Conservation (phyloP, 176 grass and related monocot species). For the Eremochloa ophiuroides region DNA sequence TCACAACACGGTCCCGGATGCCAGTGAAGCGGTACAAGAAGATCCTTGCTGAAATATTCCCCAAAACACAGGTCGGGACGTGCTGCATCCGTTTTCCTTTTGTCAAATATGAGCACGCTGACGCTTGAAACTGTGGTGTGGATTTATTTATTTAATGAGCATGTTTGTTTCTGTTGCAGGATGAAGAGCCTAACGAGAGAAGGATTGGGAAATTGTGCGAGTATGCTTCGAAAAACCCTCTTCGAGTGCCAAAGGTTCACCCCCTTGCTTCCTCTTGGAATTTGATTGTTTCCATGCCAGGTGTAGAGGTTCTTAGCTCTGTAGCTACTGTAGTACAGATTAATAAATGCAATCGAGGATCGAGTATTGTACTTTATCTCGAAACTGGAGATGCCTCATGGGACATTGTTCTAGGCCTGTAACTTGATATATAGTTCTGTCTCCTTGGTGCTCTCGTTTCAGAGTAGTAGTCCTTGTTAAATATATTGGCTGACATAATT, state of each 20-base stretch:
- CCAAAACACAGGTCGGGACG: conserved; percentile 54
- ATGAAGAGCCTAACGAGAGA: conserved; percentile 85
- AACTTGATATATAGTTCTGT: neutral
- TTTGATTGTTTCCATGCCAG: neutral
- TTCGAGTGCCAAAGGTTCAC: conserved; percentile 75
- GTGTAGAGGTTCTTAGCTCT: neutral
- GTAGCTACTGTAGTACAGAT: neutral
- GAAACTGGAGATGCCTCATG: neutral
- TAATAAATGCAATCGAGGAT: neutral
- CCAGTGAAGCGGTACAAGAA: conserved; percentile 90
- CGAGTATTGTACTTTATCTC: neutral
- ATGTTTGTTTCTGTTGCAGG: conserved; percentile 28
- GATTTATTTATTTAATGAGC: neutral
- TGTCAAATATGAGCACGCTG: neutral
- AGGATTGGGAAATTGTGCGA: conserved; percentile 84
- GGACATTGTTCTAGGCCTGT: neutral
- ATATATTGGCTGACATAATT: neutral
- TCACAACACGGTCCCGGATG: conserved; percentile 68
- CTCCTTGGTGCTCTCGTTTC: neutral
- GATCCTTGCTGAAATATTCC: conserved; percentile 87
- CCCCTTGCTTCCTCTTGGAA: neutral
- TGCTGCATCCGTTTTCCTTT: neutral
- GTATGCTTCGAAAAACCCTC: conserved; percentile 72
- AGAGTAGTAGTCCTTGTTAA: neutral
- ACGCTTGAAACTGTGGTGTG: neutral